A percentile compares a stretch with the other conserved stretches of the same genome.
Evolutionary conservation across 306 rosid genomes (phyloP).

Genomic region (Chamaecrista fasciculata): DNA sequence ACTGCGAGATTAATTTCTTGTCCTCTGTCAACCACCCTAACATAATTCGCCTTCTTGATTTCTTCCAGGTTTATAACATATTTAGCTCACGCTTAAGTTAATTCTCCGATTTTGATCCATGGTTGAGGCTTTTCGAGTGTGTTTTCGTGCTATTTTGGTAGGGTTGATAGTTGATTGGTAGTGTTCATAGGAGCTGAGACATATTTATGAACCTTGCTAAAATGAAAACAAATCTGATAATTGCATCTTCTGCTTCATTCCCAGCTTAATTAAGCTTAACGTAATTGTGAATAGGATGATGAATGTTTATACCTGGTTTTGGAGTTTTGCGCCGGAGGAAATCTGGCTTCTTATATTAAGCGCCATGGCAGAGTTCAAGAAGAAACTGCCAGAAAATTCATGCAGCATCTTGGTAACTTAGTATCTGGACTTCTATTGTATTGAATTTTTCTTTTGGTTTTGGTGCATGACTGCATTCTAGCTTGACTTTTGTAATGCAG

Average conservation of each 20-base stretch:
- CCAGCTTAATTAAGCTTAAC: neutral
- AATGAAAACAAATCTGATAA: neutral
- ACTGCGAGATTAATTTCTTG: conserved; percentile 53
- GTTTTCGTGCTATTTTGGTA: neutral
- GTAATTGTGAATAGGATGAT: conserved; percentile 36
- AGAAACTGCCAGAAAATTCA: conserved; percentile 48
- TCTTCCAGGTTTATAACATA: conserved; percentile 42
- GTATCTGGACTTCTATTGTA: conserved; percentile 1
- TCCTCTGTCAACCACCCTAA: conserved; percentile 62
- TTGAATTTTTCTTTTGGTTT: neutral
- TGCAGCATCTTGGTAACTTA: conserved; percentile 64
- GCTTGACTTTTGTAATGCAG: conserved; percentile 31
- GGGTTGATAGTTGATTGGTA: neutral
- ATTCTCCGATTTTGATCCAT: neutral
- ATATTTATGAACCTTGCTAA: neutral
- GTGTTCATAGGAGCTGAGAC: conserved; percentile 1
- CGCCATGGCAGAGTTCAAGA: conserved; percentile 51
- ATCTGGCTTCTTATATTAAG: conserved; percentile 54
- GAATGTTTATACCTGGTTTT: conserved; percentile 47
- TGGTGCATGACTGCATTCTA: neutral
- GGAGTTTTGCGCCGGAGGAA: conserved; percentile 63
- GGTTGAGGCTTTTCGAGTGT: neutral
- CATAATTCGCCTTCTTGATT: conserved; percentile 45
- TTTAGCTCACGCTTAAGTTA: neutral
- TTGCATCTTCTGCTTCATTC: neutral